Evolutionary conservation across 1,284 basidiomycete genomes (phyloP).

Genomic region (Vanrija humicola): DNA sequence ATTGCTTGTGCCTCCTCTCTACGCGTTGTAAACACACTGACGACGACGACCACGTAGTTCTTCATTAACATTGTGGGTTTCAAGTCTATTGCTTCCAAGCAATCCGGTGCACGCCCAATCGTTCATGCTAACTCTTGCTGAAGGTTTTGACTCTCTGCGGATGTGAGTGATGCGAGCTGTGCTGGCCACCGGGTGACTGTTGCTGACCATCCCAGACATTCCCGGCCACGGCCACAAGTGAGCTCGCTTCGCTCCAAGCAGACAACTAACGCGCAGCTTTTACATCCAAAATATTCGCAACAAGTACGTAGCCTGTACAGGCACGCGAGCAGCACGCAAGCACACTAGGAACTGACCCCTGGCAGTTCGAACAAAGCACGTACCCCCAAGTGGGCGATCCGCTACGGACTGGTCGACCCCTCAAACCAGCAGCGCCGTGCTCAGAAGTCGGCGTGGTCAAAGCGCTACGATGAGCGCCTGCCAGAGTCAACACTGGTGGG

Average conservation of each 20-base stretch:
- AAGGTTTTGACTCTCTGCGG: constrained; percentile 77
- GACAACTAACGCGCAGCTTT: constrained; percentile 63
- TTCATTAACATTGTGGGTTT: constrained; percentile 68
- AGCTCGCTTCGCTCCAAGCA: constrained; percentile 5
- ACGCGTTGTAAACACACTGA: background rate
- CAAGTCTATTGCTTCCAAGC: no score
- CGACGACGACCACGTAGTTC: constrained; percentile 60
- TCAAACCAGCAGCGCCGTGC: constrained; percentile 69
- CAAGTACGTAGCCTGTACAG: constrained; percentile 52
- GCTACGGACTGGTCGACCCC: constrained; percentile 72
- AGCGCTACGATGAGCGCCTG: constrained; percentile 78
- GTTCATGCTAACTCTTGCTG: constrained; percentile 1
- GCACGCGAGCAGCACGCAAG: background rate
- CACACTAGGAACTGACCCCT: background rate
- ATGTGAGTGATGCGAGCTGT: constrained; percentile 54
- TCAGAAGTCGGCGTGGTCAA: constrained; percentile 78
- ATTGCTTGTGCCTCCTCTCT: background rate
- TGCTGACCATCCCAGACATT: constrained; percentile 32
- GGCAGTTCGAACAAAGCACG: constrained; percentile 69
- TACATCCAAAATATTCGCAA: constrained; percentile 94
- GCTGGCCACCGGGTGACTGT: background rate
- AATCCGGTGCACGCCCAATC: no score
- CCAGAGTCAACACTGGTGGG: constrained; percentile 66
- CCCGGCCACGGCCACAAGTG: constrained; percentile 51
- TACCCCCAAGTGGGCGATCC: constrained; percentile 90